Conservation (phyloP, 2,329 filamentous ascomycete genomes). For the Microcyclosporella mali region DNA sequence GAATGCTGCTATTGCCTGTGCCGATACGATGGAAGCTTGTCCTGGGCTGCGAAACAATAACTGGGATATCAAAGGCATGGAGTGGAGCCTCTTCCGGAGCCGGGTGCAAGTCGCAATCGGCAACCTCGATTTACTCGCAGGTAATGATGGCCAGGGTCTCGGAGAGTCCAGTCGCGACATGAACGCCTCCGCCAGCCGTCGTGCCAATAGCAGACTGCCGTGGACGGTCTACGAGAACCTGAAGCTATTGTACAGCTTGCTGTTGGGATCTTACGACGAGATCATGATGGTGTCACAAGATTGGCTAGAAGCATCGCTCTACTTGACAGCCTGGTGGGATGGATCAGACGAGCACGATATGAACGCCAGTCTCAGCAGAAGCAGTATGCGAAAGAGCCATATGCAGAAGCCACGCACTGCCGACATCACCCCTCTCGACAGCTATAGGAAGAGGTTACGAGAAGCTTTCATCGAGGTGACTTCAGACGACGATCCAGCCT, state of each 20-base stretch:
- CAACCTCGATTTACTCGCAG: background rate
- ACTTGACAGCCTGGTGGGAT: constrained; percentile 87
- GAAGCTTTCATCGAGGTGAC: constrained; percentile 61
- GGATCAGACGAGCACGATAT: constrained; percentile 56
- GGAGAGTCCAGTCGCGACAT: background rate
- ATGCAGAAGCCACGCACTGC: constrained; percentile 41
- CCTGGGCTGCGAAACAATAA: constrained; percentile 60
- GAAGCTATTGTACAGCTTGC: constrained; percentile 70
- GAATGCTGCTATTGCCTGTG: constrained; percentile 61
- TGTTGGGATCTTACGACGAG: constrained; percentile 68
- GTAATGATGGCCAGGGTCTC: background rate
- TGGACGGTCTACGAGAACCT: constrained; percentile 87
- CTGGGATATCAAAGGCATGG: constrained; percentile 76
- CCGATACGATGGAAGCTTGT: constrained; percentile 64
- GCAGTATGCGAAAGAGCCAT: constrained; percentile 32
- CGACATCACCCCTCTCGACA: constrained; percentile 52
- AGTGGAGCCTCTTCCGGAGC: constrained; percentile 80
- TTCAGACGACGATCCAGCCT: constrained; percentile 58
- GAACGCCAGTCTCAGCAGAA: constrained; percentile 41
- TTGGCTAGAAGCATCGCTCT: constrained; percentile 85
- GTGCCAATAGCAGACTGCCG: constrained; percentile 78
- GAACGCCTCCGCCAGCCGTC: constrained; percentile 46
- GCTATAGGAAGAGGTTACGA: constrained; percentile 68
- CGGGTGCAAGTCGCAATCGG: constrained; percentile 45
- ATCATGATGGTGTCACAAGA: constrained; percentile 75